phyloP scores from a whole-genome alignment of 306 rosid genomes.

The Rosa chinensis region DNA sequence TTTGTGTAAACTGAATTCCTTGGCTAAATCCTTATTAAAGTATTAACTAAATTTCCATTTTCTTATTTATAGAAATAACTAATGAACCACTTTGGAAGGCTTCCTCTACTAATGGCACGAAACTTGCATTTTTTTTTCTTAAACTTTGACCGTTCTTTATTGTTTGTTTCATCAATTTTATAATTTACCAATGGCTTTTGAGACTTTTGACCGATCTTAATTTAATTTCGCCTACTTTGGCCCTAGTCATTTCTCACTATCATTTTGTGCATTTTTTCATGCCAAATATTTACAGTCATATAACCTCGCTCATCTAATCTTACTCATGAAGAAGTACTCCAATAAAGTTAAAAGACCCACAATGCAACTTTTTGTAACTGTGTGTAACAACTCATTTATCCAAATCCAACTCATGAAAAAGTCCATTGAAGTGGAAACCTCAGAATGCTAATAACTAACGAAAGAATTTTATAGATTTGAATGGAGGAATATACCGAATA shows the following conservation, averaged over 20 bases:
- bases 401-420: not conserved
- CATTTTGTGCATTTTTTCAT: too few species aligned
- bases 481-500: not conserved
- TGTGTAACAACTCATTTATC: not conserved
- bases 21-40: not conserved
- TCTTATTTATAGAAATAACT: not conserved
- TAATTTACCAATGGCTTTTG: not conserved
- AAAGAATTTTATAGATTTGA: not conserved
- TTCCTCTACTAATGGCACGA: not conserved
- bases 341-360: too few species aligned
- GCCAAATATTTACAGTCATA: too few species aligned
- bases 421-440: not conserved
- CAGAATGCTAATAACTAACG: not conserved
- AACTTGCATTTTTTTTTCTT: not conserved
- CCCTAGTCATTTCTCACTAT: too few species aligned
- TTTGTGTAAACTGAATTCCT: not conserved
- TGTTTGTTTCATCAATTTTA: not conserved
- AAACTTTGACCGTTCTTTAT: too few species aligned
- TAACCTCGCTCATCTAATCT: too few species aligned
- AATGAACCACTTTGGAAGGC: not conserved
- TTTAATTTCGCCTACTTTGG: too few species aligned
- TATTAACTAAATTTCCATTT: not conserved
- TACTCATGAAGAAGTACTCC: too few species aligned
- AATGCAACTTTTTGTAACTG: too few species aligned
- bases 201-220: not conserved